These are phyloP conservation scores for Dryas integrifolia DNA, from an alignment of 331 rosid species.

Conservation along the genomic window DNA sequence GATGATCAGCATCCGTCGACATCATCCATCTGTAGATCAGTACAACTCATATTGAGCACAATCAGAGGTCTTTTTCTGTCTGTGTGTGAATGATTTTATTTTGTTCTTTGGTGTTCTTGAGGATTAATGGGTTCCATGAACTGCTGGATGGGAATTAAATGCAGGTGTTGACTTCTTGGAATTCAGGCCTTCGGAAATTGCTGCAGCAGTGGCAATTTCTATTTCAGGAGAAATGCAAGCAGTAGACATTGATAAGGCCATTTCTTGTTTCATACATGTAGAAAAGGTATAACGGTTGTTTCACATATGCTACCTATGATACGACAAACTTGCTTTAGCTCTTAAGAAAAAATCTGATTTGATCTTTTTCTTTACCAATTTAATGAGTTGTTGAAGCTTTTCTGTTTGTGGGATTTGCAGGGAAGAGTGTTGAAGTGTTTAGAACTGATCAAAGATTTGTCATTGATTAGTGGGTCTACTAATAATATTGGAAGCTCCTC, in stretches of 20 bases:
- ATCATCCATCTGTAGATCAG: slow-evolving; percentile 38
- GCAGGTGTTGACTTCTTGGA: slow-evolving; percentile 84
- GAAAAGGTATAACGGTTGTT: slow-evolving; percentile 51
- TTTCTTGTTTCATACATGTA: slow-evolving; percentile 41
- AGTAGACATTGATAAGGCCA: slow-evolving; percentile 43
- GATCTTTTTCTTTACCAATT: background rate
- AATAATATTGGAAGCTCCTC: slow-evolving; percentile 33
- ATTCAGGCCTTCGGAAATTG: slow-evolving; percentile 78
- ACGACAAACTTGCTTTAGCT: slow-evolving; percentile 10
- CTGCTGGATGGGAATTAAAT: slow-evolving; percentile 39
- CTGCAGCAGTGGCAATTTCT: slow-evolving; percentile 69
- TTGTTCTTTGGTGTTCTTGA: slow-evolving; percentile 24
- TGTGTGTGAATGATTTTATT: slow-evolving; percentile 17
- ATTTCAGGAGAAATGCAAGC: slow-evolving; percentile 43
- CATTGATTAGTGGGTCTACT: slow-evolving; percentile 28
- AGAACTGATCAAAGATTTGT: slow-evolving; percentile 48
- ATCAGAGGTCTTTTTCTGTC: slow-evolving; percentile 44
- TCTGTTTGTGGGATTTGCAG: slow-evolving; percentile 45
- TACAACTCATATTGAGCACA: slow-evolving; percentile 46
- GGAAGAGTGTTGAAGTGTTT: slow-evolving; percentile 67
- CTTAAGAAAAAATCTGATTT: background rate
- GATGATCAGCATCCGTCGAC: slow-evolving; percentile 25
- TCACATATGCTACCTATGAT: background rate
- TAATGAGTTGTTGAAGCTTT: slow-evolving; percentile 13
- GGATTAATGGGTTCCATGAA: slow-evolving; percentile 38